Percentiles rank a stretch among this genome's conserved stretches.
Evolutionary conservation across 2,329 filamentous ascomycete genomes (phyloP).

Genomic region (Balansia obtecta): DNA sequence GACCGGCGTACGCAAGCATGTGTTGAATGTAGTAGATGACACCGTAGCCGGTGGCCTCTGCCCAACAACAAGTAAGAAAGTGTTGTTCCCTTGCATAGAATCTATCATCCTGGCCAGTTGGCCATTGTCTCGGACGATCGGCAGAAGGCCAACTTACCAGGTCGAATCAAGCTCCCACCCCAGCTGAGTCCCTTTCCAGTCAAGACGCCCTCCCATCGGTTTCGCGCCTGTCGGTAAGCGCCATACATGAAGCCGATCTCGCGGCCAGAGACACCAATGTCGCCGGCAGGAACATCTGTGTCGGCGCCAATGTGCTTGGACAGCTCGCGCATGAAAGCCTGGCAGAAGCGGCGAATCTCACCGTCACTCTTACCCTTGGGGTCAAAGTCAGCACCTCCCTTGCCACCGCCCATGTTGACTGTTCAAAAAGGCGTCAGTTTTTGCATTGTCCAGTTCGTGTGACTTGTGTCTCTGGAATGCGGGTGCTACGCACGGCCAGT

Average conservation of each 20-base stretch:
- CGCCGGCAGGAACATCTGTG: slow-evolving; percentile 91
- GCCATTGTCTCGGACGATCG: neutral
- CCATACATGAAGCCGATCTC: slow-evolving; percentile 96
- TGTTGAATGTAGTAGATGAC: slow-evolving; percentile 92
- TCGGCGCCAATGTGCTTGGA: slow-evolving; percentile 92
- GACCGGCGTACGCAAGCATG: slow-evolving; percentile 87
- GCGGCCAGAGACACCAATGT: slow-evolving; percentile 85
- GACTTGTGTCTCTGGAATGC: too few relatives aligned
- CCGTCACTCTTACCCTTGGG: slow-evolving; percentile 96
- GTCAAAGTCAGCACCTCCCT: slow-evolving; percentile 96
- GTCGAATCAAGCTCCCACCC: slow-evolving; percentile 89
- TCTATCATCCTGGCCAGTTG: neutral
- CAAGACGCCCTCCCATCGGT: slow-evolving; percentile 90
- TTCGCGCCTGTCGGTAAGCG: slow-evolving; percentile 76
- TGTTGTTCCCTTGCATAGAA: neutral
- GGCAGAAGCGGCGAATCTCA: slow-evolving; percentile 96
- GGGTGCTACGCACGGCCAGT: slow-evolving; percentile 61
- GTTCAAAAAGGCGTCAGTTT: too few relatives aligned
- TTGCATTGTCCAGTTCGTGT: too few relatives aligned
- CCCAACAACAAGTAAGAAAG: neutral
- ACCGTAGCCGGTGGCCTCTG: slow-evolving; percentile 90
- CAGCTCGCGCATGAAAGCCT: slow-evolving; percentile 90
- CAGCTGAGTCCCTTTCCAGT: slow-evolving; percentile 90
- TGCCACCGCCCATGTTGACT: slow-evolving; percentile 79
- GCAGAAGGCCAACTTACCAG: slow-evolving; percentile 27